These are phyloP conservation scores for Pseudoscleropodium purum DNA, from an alignment of 225 moss, liverwort and hornwort species.

Conservation along the genomic window DNA sequence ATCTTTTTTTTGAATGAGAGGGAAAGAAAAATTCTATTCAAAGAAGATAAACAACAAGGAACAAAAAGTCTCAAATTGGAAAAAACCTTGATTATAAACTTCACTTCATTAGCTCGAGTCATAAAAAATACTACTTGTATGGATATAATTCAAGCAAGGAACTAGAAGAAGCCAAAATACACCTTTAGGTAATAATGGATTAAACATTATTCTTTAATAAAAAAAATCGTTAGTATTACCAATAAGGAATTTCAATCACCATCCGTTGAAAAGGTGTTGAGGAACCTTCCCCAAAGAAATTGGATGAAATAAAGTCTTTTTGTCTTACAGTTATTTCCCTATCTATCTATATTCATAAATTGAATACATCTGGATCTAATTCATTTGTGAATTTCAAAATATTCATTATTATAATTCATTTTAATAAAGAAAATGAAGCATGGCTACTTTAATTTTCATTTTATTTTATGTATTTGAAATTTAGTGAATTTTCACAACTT, in stretches of 20 bases:
- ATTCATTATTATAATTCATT: not conserved
- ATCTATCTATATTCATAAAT: not conserved
- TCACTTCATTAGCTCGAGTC: not conserved
- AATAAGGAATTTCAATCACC: not conserved
- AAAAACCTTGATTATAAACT: not conserved
- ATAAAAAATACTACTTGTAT: not conserved
- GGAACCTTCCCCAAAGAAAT: rapidly evolving
- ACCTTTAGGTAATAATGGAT: not conserved
- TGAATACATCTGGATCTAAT: not conserved
- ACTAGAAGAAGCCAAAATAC: not conserved
- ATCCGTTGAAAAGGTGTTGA: not conserved
- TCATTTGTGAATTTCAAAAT: not conserved
- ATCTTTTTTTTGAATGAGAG: rapidly evolving
- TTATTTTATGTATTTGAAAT: not conserved
- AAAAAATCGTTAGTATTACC: not conserved
- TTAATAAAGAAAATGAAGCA: rapidly evolving
- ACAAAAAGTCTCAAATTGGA: rapidly evolving
- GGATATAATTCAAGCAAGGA: not conserved
- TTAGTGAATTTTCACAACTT: not conserved
- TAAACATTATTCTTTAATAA: not conserved
- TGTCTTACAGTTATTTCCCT: not conserved
- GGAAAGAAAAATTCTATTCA: not conserved
- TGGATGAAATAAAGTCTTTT: not conserved
- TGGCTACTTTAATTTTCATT: not conserved
- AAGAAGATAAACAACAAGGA: not conserved